Evolutionary conservation across 2,329 filamentous ascomycete species (phyloP).

Genomic region (Leptosphaerulina australis): DNA sequence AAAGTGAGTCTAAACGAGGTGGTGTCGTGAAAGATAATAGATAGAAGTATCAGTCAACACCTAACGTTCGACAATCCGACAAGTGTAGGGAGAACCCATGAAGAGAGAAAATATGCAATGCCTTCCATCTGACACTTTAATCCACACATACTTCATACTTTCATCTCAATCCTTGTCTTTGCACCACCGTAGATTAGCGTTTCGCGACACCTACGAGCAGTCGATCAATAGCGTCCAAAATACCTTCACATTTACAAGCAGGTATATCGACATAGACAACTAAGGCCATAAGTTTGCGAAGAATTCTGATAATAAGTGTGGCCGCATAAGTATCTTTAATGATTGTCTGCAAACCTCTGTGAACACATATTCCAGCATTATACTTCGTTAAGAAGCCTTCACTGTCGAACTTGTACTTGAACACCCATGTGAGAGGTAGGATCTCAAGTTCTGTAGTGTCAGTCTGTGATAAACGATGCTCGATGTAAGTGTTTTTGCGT

Average conservation of each 20-base stretch:
- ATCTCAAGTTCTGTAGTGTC: constrained; percentile 18
- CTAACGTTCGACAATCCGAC: no score
- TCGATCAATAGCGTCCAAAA: no score
- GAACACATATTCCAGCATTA: constrained; percentile 23
- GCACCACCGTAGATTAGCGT: no score
- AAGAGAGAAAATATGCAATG: no score
- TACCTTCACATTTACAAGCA: constrained; percentile 28
- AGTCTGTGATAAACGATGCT: not conserved
- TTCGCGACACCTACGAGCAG: no score
- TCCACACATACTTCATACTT: no score
- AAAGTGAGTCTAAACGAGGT: no score
- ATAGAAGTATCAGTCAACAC: no score
- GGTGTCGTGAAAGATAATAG: no score
- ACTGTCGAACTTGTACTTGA: constrained; percentile 23
- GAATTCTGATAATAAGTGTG: constrained; percentile 27
- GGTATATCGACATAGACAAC: constrained; percentile 26
- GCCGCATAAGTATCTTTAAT: constrained; percentile 23
- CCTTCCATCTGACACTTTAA: no score
- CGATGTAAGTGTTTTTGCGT: not conserved
- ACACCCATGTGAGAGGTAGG: constrained; percentile 17
- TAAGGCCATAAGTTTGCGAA: constrained; percentile 29
- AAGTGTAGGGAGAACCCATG: no score
- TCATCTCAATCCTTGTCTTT: no score
- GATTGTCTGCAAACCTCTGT: constrained; percentile 20
- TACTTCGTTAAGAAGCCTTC: constrained; percentile 22